Base-by-base conservation (phyloP, 2,329 filamentous ascomycete genomes). In the Cadophora luteo-olivacea region DNA sequence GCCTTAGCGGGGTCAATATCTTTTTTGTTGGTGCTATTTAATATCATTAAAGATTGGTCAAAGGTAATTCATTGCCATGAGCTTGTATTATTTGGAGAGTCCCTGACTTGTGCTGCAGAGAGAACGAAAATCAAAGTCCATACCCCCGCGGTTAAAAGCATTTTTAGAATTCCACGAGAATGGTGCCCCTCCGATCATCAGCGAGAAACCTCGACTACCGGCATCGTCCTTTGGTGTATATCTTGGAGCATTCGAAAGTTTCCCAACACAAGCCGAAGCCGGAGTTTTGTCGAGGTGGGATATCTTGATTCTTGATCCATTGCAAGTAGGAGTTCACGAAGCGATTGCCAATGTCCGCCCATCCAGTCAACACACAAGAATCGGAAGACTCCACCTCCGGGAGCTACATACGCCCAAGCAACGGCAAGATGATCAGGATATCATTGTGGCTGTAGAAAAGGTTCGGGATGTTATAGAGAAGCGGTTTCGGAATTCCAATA, bases 251-350 rank as follows among this genome's bases (percentile, higher is more conserved):
- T 64, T 64, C 36, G 32, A 33, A 41, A 64, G 33, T 19, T 32
- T 19, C 2, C 49, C 49, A 4, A 55, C 49, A 8, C 29, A 54
- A 45, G 32, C 61, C 12, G 48, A 64, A 55, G 32, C 22, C 22
- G 61, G 19, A 32, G n/a, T 64, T 41, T 41, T 64, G 16, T 41
- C 61, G 12, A 52, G 61, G 55, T 64, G 61, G 61, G 61, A 64
- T 55, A 55, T 64, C 12, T 55, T 55, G 49, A 45, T 64, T n/a
- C 3, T 64, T 25, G 61, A 64, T 29, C 61, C 61, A 32, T 16
- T 55, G 5, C 48, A 64, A 41, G 48, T 41, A 11, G 61, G 61
- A n/a, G 49, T 54, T 32, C 22, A 38, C 1, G 61, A 64, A 33
- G 49, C 61, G n/a, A 55, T 64, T 11, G 49, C 49, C 11, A 41